Evolutionary conservation across 2,329 filamentous ascomycete genomes (phyloP), one percentile per base, ranked within the genome.

Genomic region (Pseudogymnoascus sp.): DNA sequence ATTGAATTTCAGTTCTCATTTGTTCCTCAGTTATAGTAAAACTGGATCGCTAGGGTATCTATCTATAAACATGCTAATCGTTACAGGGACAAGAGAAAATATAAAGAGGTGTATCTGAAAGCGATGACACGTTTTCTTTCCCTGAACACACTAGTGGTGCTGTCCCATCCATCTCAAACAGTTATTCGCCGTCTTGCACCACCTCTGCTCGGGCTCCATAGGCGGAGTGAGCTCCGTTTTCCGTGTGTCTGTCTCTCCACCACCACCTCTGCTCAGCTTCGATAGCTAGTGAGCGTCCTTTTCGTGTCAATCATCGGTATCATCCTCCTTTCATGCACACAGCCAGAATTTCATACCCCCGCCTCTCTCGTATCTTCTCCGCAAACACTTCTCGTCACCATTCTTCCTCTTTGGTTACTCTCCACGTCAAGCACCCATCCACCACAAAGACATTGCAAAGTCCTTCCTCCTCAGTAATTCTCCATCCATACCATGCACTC

Each of bases 161-260:
- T 34, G 25, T 34, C 49, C 28, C 49, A 34, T 56, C 25, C n/a
- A 53, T 53, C 28, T 56, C 49, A 56, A 53, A 56, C 25, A 56
- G n/a, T 56, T 8, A 34, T 34, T n/a, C 49, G 25, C n/a, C 49
- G 11, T 18, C 49, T 34, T 53, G 3, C 43, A 18, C 28, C 28
- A 14, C 28, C 11, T 18, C 49, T 18, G 28, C 28, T 56, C 49
- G 5, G 49, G 28, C 28, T 56, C 46, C 25, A 12, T 34, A 11
- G n/a, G 18, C 25, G 28, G 49, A 56, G 28, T 56, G 46, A 53
- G 18, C 25, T 25, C 25, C 18, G 12, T 12, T 43, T 9, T 43
- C 18, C 18, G 18, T 23, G 16, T 43, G 3, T 43, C 18, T 23
- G 21, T 23, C 21, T 23, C 21, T 28, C 25, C 25, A 28, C 25